phyloP scores from a whole-genome alignment of 2,329 filamentous ascomycete species.

The Aspergillus pseudotamarii region DNA sequence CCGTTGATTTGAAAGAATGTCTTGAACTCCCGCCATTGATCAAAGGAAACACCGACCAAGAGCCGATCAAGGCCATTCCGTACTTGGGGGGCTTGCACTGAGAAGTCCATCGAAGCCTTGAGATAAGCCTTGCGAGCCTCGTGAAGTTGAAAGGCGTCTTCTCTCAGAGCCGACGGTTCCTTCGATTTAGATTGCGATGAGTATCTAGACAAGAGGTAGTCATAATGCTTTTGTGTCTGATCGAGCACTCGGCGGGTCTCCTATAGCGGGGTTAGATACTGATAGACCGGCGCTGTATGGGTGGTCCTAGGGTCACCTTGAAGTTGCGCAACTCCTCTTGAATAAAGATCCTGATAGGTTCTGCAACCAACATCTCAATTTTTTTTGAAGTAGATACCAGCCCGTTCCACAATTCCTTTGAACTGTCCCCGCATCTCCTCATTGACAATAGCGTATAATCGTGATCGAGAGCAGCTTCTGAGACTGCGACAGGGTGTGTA shows the following conservation, averaged over 20 bases:
- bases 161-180: slow-evolving; percentile 84
- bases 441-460: slow-evolving; percentile 91
- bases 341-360: slow-evolving; percentile 80
- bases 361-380: slow-evolving; percentile 74
- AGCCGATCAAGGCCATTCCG: slow-evolving; percentile 82
- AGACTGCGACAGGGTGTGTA: slow-evolving; percentile 71
- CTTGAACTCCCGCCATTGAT: slow-evolving; percentile 87
- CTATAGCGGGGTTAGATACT: slow-evolving; percentile 29
- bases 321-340: slow-evolving; percentile 78
- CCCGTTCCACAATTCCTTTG: slow-evolving; percentile 83
- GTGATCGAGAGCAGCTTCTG: slow-evolving; percentile 86
- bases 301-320: slow-evolving; percentile 54
- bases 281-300: slow-evolving; percentile 9
- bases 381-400: slow-evolving; percentile 74
- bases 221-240: slow-evolving; percentile 78
- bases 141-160: slow-evolving; percentile 94
- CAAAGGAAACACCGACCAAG: slow-evolving; percentile 79
- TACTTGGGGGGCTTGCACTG: slow-evolving; percentile 81
- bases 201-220: slow-evolving; percentile 79
- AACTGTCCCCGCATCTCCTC: slow-evolving; percentile 80
- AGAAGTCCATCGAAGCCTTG: slow-evolving; percentile 91
- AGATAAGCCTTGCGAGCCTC: slow-evolving; percentile 90
- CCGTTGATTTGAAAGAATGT: slow-evolving; percentile 67
- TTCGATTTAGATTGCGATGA: slow-evolving; percentile 87
- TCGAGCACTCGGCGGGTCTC: slow-evolving; percentile 78